Conservation (phyloP, 352 stramenopile species). For the Phytophthora capsici region DNA sequence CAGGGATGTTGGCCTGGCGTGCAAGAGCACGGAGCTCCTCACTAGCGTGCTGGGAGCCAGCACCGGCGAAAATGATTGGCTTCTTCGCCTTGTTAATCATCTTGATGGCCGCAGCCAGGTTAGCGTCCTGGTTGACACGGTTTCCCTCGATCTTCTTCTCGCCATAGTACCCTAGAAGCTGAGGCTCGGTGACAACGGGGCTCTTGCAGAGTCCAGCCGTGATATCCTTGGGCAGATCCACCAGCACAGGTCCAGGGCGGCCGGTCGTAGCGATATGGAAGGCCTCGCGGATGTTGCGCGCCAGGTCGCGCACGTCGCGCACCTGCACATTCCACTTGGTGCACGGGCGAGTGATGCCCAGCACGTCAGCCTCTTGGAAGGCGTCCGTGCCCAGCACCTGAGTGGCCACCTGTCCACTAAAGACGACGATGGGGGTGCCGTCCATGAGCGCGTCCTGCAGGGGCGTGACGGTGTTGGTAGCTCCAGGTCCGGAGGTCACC, state of each 20-base stretch:
- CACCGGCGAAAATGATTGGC: constrained; percentile 95
- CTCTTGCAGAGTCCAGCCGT: constrained; percentile 81
- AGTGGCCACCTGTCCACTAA: constrained; percentile 95
- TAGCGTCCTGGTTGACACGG: constrained; percentile 80
- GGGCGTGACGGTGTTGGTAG: constrained; percentile 95
- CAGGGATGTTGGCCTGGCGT: constrained; percentile 93
- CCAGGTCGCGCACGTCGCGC: constrained; percentile 94
- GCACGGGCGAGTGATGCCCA: constrained; percentile 89
- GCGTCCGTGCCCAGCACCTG: constrained; percentile 92
- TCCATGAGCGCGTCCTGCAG: constrained; percentile 96
- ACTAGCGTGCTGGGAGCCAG: constrained; percentile 88
- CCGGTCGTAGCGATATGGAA: constrained; percentile 96
- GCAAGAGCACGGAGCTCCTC: constrained; percentile 93
- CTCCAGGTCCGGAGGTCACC: constrained; percentile 93
- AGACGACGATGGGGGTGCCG: constrained; percentile 94
- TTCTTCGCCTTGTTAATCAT: constrained; percentile 96
- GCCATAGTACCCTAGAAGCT: constrained; percentile 87
- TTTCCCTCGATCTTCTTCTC: constrained; percentile 86
- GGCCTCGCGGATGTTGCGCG: constrained; percentile 95
- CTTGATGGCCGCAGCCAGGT: constrained; percentile 71
- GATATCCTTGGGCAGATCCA: constrained; percentile 97
- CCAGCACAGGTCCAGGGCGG: constrained; percentile 93
- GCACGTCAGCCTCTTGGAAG: constrained; percentile 91
- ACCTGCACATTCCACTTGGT: constrained; percentile 98
- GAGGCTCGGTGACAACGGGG: constrained; percentile 72